These are phyloP conservation scores for Pythium dissimile DNA, from an alignment of 352 stramenopile genomes.

Conservation along the genomic window DNA sequence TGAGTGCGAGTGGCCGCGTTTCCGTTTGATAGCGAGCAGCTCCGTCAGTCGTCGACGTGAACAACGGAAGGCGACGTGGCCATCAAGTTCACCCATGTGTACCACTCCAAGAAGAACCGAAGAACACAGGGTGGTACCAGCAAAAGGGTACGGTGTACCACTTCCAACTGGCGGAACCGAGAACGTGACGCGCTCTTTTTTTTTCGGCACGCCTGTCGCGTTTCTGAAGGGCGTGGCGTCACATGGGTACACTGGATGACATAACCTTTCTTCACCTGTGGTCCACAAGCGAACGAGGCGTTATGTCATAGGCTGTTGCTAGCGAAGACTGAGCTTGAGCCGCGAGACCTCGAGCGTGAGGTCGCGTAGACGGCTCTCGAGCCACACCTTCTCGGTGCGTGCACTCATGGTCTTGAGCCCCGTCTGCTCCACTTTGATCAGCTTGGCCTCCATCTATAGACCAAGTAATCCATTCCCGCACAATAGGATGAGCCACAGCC, in stretches of 20 bases:
- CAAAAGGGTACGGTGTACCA: conserved; percentile 19
- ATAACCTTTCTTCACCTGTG: background rate
- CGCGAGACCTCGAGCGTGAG: conserved; percentile 31
- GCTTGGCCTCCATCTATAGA: conserved; percentile 32
- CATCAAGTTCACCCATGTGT: background rate
- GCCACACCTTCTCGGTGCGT: conserved; percentile 30
- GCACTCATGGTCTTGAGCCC: conserved; percentile 41
- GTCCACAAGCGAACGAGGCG: too few relatives aligned
- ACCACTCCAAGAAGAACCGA: background rate
- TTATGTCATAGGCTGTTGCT: too few relatives aligned
- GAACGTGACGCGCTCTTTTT: conserved; percentile 3
- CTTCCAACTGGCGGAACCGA: background rate
- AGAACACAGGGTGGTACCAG: conserved; percentile 2
- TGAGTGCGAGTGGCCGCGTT: background rate
- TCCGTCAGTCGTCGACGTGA: conserved; percentile 6
- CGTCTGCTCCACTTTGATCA: conserved; percentile 39
- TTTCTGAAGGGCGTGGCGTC: conserved; percentile 8
- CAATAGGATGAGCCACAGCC: too few relatives aligned
- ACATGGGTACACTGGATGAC: conserved; percentile 24
- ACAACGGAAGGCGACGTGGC: conserved; percentile 7
- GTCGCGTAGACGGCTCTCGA: conserved; percentile 27
- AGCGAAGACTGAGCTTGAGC: conserved; percentile 33
- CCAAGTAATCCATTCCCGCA: background rate
- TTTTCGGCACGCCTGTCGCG: background rate
- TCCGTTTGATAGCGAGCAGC: background rate